Conservation (phyloP, 2,329 filamentous ascomycete genomes). For the Trichophyton schoenleinii region DNA sequence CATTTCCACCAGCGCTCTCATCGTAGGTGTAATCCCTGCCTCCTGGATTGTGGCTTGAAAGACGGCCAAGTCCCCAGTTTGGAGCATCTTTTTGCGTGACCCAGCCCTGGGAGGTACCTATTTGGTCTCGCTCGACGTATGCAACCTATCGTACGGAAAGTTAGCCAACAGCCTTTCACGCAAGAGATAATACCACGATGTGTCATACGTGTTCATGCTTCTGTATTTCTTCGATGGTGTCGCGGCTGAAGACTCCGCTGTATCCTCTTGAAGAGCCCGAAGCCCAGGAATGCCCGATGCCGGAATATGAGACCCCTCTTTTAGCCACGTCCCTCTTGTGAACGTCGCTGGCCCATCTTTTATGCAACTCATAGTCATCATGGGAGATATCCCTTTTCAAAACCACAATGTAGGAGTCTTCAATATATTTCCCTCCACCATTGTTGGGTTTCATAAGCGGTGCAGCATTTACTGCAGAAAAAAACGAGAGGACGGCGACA, state of each 20-base stretch:
- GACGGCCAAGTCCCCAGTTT: conserved; percentile 25
- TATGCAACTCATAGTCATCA: conserved; percentile 4
- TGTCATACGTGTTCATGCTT: neutral
- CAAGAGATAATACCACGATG: neutral
- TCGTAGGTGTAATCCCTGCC: conserved; percentile 27
- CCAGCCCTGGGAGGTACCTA: neutral
- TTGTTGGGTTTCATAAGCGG: neutral
- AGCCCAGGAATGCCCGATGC: neutral
- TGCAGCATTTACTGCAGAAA: conserved; percentile 3
- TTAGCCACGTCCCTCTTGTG: neutral
- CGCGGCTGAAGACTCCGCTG: conserved; percentile 1
- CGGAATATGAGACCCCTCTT: neutral
- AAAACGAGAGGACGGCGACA: neutral
- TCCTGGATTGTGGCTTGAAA: conserved; percentile 20
- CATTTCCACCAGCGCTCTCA: conserved; percentile 22
- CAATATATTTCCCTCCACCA: neutral
- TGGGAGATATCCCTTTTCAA: conserved; percentile 6
- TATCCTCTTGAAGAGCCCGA: conserved; percentile 1
- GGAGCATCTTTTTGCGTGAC: conserved; percentile 16
- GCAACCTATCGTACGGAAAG: conserved; percentile 9
- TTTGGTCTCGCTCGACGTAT: conserved; percentile 11
- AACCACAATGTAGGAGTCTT: conserved; percentile 8
- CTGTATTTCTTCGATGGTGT: neutral
- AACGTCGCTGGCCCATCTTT: neutral
- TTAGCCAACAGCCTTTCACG: neutral